phyloP scores from a whole-genome alignment of 2,329 filamentous ascomycete genomes.

The Clonostachys byssicola region DNA sequence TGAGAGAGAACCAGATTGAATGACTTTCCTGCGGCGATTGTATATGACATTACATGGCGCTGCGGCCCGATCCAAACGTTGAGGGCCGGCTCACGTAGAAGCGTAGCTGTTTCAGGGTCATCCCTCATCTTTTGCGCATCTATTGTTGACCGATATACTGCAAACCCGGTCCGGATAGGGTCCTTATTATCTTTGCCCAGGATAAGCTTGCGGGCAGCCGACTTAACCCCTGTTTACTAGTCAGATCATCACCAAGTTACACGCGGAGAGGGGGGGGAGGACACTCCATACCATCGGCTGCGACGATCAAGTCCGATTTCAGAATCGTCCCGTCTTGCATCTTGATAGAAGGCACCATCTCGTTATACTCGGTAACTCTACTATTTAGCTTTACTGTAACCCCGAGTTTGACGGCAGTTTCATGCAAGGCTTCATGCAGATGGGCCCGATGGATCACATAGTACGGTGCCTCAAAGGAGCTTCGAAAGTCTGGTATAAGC shows the following conservation, averaged over 20 bases:
- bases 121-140: conserved; percentile 26
- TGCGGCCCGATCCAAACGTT: conserved; percentile 35
- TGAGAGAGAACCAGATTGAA: conserved; percentile 43
- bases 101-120: conserved; percentile 27
- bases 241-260: too few species aligned
- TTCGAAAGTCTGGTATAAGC: conserved; percentile 14
- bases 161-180: conserved; percentile 25
- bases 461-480: conserved; percentile 20
- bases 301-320: conserved; percentile 23
- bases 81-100: conserved; percentile 28
- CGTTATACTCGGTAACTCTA: conserved; percentile 14
- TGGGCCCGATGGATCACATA: conserved; percentile 28
- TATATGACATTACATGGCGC: conserved; percentile 39
- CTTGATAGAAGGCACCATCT: conserved; percentile 9
- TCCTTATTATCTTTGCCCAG: not conserved
- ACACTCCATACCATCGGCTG: conserved; percentile 22
- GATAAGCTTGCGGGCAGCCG: not conserved
- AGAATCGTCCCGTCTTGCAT: conserved; percentile 13
- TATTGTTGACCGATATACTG: conserved; percentile 34
- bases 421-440: conserved; percentile 22
- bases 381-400: conserved; percentile 16
- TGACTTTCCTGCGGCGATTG: conserved; percentile 30
- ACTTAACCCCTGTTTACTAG: too few species aligned
- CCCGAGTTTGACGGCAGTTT: conserved; percentile 14
- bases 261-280: too few species aligned